These are phyloP conservation scores for Nigrospora sphaerica DNA, from an alignment of 2,329 filamentous ascomycete genomes.

Conservation along the genomic window DNA sequence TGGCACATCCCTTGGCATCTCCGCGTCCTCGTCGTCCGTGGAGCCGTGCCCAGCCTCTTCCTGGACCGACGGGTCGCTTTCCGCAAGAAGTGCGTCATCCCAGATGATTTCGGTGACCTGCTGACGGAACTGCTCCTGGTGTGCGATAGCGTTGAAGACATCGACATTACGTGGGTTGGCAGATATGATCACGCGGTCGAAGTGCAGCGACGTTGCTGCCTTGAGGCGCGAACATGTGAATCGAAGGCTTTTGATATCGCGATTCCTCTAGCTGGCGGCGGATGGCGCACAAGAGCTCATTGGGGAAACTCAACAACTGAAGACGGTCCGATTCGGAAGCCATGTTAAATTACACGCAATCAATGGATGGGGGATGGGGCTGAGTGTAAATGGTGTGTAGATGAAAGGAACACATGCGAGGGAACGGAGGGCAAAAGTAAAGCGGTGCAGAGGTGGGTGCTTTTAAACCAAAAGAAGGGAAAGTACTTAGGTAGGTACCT, in stretches of 20 bases:
- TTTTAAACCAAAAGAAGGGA: too few relatives aligned
- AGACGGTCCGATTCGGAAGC: too few relatives aligned
- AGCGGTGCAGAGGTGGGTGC: too few relatives aligned
- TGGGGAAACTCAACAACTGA: background rate
- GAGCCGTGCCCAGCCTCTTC: background rate
- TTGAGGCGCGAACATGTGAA: slow-evolving; percentile 12
- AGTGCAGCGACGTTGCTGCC: slow-evolving; percentile 12
- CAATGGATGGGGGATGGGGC: too few relatives aligned
- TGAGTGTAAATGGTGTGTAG: too few relatives aligned
- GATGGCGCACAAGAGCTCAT: slow-evolving; percentile 5
- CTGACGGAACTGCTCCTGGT: slow-evolving; percentile 23
- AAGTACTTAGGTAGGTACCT: too few relatives aligned
- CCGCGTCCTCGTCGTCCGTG: background rate
- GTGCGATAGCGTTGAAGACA: slow-evolving; percentile 26
- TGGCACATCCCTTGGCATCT: background rate
- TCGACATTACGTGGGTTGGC: slow-evolving; percentile 29
- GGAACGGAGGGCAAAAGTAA: too few relatives aligned
- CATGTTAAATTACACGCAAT: too few relatives aligned
- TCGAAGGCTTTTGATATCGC: slow-evolving; percentile 18
- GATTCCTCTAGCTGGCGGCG: slow-evolving; percentile 12
- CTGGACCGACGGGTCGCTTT: background rate
- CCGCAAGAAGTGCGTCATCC: slow-evolving; percentile 20
- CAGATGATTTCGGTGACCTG: slow-evolving; percentile 30
- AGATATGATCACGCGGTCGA: slow-evolving; percentile 30
- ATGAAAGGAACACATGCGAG: too few relatives aligned